Percentiles rank a stretch among this genome's conserved stretches.
phyloP scores from a whole-genome alignment of 441 rosid genomes.

The Euphorbia neoarborescens region DNA sequence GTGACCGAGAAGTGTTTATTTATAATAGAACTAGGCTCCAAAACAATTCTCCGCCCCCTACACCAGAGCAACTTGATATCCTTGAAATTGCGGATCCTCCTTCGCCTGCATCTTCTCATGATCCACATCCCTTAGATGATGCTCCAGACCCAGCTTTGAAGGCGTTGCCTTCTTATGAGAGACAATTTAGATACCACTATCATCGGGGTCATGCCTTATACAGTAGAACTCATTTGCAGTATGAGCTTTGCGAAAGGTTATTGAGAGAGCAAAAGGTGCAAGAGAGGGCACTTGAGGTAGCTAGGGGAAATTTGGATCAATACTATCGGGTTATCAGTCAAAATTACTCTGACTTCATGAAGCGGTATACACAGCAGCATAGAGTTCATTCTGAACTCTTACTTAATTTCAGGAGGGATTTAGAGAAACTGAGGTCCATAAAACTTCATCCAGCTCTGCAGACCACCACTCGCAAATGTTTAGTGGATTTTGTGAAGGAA shows the following conservation, averaged over 20 bases:
- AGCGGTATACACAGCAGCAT: slow-evolving; percentile 70
- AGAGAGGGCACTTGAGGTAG: slow-evolving; percentile 80
- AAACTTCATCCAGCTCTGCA: slow-evolving; percentile 79
- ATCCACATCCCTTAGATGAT: slow-evolving; percentile 76
- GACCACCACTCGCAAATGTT: slow-evolving; percentile 43
- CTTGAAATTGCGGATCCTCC: slow-evolving; percentile 51
- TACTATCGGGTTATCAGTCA: slow-evolving; percentile 68
- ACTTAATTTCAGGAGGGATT: slow-evolving; percentile 58
- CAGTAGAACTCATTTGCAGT: slow-evolving; percentile 44
- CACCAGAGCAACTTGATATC: slow-evolving; percentile 47
- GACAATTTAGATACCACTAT: slow-evolving; percentile 72
- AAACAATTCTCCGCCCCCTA: slow-evolving; percentile 51
- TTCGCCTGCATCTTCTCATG: slow-evolving; percentile 36
- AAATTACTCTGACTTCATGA: slow-evolving; percentile 73
- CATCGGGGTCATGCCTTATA: slow-evolving; percentile 53
- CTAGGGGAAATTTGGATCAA: slow-evolving; percentile 69
- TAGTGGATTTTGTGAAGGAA: slow-evolving; percentile 85
- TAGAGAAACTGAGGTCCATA: slow-evolving; percentile 65
- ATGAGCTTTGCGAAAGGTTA: slow-evolving; percentile 56
- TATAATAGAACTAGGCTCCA: slow-evolving; percentile 75
- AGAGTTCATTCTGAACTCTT: slow-evolving; percentile 67
- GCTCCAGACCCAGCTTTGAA: slow-evolving; percentile 87
- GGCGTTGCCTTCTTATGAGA: slow-evolving; percentile 85
- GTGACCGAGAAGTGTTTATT: slow-evolving; percentile 62
- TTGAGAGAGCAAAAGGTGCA: slow-evolving; percentile 79